A percentile compares a stretch with the other conserved stretches of the same genome.
These are phyloP conservation scores for Ophiostoma populinum DNA, from an alignment of 2,329 filamentous ascomycete species.

Conservation along the genomic window DNA sequence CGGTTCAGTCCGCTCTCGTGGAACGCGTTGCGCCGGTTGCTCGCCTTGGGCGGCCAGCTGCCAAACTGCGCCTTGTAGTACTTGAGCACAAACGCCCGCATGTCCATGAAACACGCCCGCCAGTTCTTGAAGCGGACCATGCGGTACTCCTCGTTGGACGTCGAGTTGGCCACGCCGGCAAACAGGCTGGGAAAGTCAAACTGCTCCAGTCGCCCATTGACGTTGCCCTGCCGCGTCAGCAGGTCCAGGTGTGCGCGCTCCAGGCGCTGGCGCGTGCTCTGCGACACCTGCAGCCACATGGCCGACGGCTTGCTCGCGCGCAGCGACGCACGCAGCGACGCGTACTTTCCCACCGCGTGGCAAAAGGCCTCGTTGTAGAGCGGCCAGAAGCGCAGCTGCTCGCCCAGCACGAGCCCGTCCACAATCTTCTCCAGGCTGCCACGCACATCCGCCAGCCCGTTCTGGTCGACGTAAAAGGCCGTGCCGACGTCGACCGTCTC, in stretches of 20 bases:
- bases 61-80: conserved; percentile 45
- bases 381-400: conserved; percentile 63
- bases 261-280: conserved; percentile 58
- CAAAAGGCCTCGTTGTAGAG: conserved; percentile 87
- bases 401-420: conserved; percentile 75
- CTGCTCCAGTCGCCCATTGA: conserved; percentile 58
- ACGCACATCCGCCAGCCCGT: conserved; percentile 62
- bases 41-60: conserved; percentile 80
- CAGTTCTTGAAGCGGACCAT: conserved; percentile 70
- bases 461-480: conserved; percentile 58
- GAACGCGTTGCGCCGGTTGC: conserved; percentile 80
- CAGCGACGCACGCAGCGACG: conserved; percentile 54
- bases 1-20: conserved; percentile 76
- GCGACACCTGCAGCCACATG: conserved; percentile 53
- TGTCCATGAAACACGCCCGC: conserved; percentile 56
- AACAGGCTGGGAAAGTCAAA: conserved; percentile 90
- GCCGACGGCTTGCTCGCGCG: conserved; percentile 42
- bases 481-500: conserved; percentile 47
- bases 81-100: conserved; percentile 54
- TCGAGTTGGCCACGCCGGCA: conserved; percentile 72
- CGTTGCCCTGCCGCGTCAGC: conserved; percentile 49
- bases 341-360: conserved; percentile 76
- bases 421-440: conserved; percentile 75
- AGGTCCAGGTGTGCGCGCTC: conserved; percentile 72
- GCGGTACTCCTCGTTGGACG: conserved; percentile 58